Conservation (phyloP, 768 basidiomycete species). For the Obba rivulosa region DNA sequence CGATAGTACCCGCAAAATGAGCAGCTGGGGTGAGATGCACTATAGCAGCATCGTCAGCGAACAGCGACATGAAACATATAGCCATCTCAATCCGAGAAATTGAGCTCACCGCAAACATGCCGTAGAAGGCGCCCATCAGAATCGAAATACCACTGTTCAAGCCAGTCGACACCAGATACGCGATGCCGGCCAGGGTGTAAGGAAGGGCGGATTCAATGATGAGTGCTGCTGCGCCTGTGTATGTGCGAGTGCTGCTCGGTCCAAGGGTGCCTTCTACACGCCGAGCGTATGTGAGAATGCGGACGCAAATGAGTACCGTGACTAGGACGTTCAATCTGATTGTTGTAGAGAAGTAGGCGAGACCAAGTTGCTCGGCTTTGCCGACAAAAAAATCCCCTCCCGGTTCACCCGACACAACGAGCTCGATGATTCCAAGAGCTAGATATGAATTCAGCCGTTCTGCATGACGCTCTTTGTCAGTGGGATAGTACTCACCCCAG, state of each 20-base stretch:
- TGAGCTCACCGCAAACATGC: slow-evolving; percentile 30
- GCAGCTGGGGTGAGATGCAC: slow-evolving; percentile 11
- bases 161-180: slow-evolving; percentile 32
- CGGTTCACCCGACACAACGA: slow-evolving; percentile 6
- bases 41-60: neutral
- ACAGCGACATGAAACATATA: too few relatives aligned
- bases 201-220: slow-evolving; percentile 35
- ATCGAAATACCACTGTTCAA: slow-evolving; percentile 25
- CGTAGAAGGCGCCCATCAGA: slow-evolving; percentile 34
- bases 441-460: neutral
- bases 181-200: slow-evolving; percentile 31
- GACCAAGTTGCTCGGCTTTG: slow-evolving; percentile 4
- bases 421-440: slow-evolving; percentile 10
- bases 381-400: slow-evolving; percentile 9
- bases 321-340: slow-evolving; percentile 11
- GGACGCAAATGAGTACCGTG: slow-evolving; percentile 9
- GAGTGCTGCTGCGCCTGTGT: slow-evolving; percentile 29
- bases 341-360: slow-evolving; percentile 10
- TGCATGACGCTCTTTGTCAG: neutral
- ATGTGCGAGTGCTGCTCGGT: slow-evolving; percentile 16
- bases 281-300: slow-evolving; percentile 2
- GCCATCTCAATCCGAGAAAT: neutral
- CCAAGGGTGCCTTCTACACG: slow-evolving; percentile 1
- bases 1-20: slow-evolving; percentile 11
- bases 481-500: neutral